Evolutionary conservation across 495 filamentous ascomycete genomes (phyloP).

Genomic region (Neurospora terricola): DNA sequence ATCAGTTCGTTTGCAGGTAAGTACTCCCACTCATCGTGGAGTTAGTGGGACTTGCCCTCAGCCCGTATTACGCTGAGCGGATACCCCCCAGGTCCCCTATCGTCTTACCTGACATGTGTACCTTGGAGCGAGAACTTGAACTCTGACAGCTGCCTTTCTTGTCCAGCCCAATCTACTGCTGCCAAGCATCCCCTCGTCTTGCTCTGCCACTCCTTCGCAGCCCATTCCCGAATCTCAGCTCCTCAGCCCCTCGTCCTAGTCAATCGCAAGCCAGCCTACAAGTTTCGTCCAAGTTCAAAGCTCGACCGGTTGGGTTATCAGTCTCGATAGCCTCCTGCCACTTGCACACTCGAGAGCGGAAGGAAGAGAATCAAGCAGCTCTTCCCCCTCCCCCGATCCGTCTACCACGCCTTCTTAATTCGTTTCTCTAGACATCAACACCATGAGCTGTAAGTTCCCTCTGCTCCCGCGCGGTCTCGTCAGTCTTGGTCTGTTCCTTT

Average conservation of each 20-base stretch:
- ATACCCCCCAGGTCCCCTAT: not conserved
- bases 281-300: not conserved
- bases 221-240: slow-evolving; percentile 14
- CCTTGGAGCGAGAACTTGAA: not conserved
- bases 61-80: not conserved
- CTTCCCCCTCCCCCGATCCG: not conserved
- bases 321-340: not conserved
- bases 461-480: slow-evolving; percentile 13
- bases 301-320: not conserved
- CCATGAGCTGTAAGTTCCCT: slow-evolving; percentile 30
- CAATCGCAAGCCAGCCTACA: not conserved
- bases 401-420: slow-evolving; percentile 3
- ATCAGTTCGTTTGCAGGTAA: not conserved
- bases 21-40: not conserved
- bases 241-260: slow-evolving; percentile 13
- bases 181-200: slow-evolving; percentile 11
- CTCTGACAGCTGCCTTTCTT: slow-evolving; percentile 1
- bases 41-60: not conserved
- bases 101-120: not conserved
- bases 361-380: slow-evolving; percentile 1
- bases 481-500: slow-evolving; percentile 16
- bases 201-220: slow-evolving; percentile 9
- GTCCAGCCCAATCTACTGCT: slow-evolving; percentile 19
- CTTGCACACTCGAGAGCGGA: slow-evolving; percentile 3
- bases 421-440: slow-evolving; percentile 13